Conservation (phyloP, 352 stramenopile genomes). For the Pythium biforme region DNA sequence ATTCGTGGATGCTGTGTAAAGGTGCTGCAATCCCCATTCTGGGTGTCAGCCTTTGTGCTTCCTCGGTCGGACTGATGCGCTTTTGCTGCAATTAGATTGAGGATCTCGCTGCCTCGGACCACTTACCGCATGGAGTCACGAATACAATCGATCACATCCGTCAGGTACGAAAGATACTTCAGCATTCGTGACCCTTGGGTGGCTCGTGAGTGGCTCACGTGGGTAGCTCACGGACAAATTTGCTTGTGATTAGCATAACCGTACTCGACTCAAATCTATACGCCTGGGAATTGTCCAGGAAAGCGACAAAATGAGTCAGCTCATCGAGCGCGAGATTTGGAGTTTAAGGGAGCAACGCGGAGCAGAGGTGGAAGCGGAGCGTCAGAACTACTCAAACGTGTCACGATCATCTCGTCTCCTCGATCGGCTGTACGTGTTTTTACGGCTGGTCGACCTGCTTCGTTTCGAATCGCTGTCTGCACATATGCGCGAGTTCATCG, state of each 20-base stretch:
- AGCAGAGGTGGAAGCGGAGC: constrained; percentile 7
- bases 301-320: not conserved
- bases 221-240: too few relatives aligned
- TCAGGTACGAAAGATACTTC: not conserved
- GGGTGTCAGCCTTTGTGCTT: not conserved
- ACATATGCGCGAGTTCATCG: constrained; percentile 36
- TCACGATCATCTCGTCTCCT: constrained; percentile 30
- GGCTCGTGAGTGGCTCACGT: too few relatives aligned
- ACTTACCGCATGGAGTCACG: not conserved
- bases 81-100: constrained; percentile 6
- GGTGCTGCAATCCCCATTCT: constrained; percentile 15
- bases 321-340: constrained; percentile 7
- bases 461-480: constrained; percentile 42
- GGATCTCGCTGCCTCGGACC: not conserved
- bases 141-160: not conserved
- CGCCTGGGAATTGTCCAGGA: not conserved
- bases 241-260: constrained; percentile 8
- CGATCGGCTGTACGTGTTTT: constrained; percentile 56
- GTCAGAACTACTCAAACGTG: constrained; percentile 21
- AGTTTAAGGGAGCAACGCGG: constrained; percentile 2
- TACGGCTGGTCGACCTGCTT: constrained; percentile 46
- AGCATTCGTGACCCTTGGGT: too few relatives aligned
- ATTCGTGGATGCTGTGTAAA: constrained; percentile 32
- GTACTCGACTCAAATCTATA: constrained; percentile 1
- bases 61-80: not conserved